Evolutionary conservation across 345 rosid genomes (phyloP).

Genomic region (Jatropha curcas): DNA sequence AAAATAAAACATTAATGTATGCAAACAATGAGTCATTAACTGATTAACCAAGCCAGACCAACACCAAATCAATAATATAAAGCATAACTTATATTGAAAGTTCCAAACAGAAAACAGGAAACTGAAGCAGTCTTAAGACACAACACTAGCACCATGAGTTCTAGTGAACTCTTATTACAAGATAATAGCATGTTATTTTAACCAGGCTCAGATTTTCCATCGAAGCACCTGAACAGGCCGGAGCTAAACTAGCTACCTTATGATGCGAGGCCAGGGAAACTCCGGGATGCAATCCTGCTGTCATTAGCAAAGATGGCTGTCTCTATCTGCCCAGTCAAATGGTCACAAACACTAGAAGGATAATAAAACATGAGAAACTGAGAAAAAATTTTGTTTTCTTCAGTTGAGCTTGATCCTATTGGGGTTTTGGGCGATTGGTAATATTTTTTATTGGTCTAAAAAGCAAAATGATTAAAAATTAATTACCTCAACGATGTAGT

Average conservation of each 20-base stretch:
- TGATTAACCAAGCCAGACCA: too few relatives aligned
- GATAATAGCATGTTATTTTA: neutral
- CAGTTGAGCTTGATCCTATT: too few relatives aligned
- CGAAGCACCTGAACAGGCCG: neutral
- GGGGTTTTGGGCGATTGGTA: neutral
- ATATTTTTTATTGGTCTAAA: neutral
- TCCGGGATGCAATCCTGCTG: too few relatives aligned
- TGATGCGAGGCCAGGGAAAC: neutral
- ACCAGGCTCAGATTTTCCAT: neutral
- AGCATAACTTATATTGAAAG: neutral
- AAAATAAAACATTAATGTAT: too few relatives aligned
- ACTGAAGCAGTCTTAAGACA: neutral
- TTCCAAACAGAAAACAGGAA: neutral
- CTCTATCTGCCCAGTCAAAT: conserved; percentile 20
- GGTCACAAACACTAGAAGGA: too few relatives aligned
- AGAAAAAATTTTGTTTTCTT: neutral
- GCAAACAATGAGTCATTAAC: too few relatives aligned
- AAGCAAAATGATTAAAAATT: neutral
- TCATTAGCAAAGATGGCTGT: neutral
- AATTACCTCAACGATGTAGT: conserved; percentile 24
- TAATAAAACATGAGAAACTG: neutral
- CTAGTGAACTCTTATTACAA: neutral
- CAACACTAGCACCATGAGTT: neutral
- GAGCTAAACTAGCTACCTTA: neutral
- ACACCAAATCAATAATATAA: too few relatives aligned